Evolutionary conservation across 2,329 filamentous ascomycete genomes (phyloP).

Genomic region (Diaporthe humulicola): DNA sequence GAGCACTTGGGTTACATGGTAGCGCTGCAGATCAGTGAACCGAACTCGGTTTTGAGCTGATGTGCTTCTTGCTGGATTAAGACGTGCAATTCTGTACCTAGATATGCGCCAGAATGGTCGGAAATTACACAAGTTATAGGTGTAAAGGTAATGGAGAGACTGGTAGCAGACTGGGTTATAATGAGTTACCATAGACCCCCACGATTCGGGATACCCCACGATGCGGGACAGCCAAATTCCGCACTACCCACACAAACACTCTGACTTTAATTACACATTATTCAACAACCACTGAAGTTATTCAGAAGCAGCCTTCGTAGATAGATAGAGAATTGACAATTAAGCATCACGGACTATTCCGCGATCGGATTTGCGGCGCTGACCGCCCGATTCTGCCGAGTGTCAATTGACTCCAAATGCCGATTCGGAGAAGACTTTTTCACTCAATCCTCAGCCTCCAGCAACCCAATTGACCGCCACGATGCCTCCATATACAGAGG

Average conservation of each 20-base stretch:
- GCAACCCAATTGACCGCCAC: background rate
- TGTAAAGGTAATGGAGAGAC: no score
- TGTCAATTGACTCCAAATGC: background rate
- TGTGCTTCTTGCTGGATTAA: no score
- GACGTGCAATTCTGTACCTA: no score
- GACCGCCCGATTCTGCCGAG: background rate
- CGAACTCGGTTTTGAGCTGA: no score
- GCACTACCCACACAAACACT: background rate
- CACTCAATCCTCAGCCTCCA: background rate
- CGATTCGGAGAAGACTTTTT: background rate
- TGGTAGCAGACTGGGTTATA: no score
- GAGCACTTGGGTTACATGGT: no score
- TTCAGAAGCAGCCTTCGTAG: background rate
- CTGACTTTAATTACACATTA: background rate
- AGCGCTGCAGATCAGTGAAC: no score
- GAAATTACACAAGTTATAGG: no score
- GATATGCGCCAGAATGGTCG: no score
- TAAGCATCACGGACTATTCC: background rate
- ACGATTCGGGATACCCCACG: background rate
- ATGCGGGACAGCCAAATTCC: background rate
- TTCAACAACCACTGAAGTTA: background rate
- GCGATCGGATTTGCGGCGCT: background rate
- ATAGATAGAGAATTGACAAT: background rate
- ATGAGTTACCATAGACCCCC: background rate
- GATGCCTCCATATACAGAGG: background rate